Conservation (phyloP, 169 alveolate species). For the Plasmodium ovale region DNA sequence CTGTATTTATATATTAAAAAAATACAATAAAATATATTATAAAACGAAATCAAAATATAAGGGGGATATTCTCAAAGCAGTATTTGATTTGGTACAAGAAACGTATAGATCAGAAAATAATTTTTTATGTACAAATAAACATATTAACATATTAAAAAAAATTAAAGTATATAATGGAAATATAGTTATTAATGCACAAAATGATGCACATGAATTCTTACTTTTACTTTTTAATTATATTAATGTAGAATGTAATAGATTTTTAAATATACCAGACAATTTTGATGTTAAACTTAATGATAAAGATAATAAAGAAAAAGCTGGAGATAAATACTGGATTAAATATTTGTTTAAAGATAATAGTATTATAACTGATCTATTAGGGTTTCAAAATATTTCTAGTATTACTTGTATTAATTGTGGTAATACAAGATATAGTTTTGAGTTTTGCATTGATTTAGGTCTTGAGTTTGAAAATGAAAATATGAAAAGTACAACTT, state of each 20-base stretch:
- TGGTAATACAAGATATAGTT: constrained; percentile 72
- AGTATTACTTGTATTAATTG: constrained; percentile 70
- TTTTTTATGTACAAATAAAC: constrained; percentile 49
- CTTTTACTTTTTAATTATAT: constrained; percentile 41
- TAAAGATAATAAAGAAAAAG: constrained; percentile 67
- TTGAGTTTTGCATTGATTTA: constrained; percentile 68
- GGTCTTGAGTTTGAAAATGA: constrained; percentile 58
- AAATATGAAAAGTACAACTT: constrained; percentile 57
- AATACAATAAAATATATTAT: constrained; percentile 12
- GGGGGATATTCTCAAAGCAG: constrained; percentile 54
- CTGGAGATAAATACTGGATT: constrained; percentile 71
- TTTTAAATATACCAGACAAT: constrained; percentile 27
- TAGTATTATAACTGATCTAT: constrained; percentile 64
- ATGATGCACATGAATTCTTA: constrained; percentile 75
- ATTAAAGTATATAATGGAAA: constrained; percentile 46
- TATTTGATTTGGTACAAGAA: constrained; percentile 49
- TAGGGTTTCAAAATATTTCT: constrained; percentile 72
- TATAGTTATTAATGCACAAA: constrained; percentile 56
- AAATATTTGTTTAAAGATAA: constrained; percentile 67
- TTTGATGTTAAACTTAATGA: constrained; percentile 51
- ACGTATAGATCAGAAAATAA: constrained; percentile 10
- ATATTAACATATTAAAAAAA: constrained; percentile 63
- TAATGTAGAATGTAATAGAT: constrained; percentile 68
- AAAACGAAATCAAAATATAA: constrained; percentile 59
- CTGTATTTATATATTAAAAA: constrained; percentile 56